Percentiles rank a stretch among this genome's conserved stretches.
Conservation (phyloP, 768 basidiomycete species). For the Trametes meyenii region DNA sequence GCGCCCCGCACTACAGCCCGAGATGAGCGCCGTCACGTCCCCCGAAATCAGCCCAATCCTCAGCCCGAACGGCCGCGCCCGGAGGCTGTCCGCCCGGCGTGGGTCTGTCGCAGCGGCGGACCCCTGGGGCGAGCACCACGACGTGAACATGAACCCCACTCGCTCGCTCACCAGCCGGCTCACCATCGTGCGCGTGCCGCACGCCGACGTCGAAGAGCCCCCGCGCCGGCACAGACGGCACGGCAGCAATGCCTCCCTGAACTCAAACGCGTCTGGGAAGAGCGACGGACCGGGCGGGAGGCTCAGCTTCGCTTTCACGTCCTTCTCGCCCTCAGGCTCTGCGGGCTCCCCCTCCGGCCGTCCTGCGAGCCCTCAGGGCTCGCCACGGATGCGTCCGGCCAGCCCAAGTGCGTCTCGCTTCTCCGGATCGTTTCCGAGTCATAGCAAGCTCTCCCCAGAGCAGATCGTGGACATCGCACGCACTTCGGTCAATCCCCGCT, state of each 20-base stretch:
- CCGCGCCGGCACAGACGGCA: slow-evolving; percentile 38
- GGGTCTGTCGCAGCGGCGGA: slow-evolving; percentile 73
- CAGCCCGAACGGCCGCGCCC: slow-evolving; percentile 27
- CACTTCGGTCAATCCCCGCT: slow-evolving; percentile 51
- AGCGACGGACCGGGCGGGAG: slow-evolving; percentile 37
- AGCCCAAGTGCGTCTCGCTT: slow-evolving; percentile 50
- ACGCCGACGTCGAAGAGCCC: slow-evolving; percentile 38
- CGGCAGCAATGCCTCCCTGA: slow-evolving; percentile 34
- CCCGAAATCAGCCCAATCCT: slow-evolving; percentile 28
- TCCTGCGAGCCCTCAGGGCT: slow-evolving; percentile 37
- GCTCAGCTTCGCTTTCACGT: slow-evolving; percentile 67
- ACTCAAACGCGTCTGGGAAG: slow-evolving; percentile 33
- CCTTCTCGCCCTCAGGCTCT: slow-evolving; percentile 48
- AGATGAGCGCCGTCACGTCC: slow-evolving; percentile 26
- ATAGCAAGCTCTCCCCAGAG: slow-evolving; percentile 65
- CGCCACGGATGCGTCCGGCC: slow-evolving; percentile 39
- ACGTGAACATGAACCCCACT: slow-evolving; percentile 53
- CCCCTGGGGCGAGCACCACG: slow-evolving; percentile 61
- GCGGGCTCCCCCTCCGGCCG: slow-evolving; percentile 14
- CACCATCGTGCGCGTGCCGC: slow-evolving; percentile 72
- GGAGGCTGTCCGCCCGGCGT: slow-evolving; percentile 56
- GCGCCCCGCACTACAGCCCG: slow-evolving; percentile 11
- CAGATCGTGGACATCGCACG: slow-evolving; percentile 76
- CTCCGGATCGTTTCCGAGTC: slow-evolving; percentile 31
- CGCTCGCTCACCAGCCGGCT: slow-evolving; percentile 63